Base-by-base conservation (phyloP, 805 yeast species). In the Ogataea kodamae region DNA sequence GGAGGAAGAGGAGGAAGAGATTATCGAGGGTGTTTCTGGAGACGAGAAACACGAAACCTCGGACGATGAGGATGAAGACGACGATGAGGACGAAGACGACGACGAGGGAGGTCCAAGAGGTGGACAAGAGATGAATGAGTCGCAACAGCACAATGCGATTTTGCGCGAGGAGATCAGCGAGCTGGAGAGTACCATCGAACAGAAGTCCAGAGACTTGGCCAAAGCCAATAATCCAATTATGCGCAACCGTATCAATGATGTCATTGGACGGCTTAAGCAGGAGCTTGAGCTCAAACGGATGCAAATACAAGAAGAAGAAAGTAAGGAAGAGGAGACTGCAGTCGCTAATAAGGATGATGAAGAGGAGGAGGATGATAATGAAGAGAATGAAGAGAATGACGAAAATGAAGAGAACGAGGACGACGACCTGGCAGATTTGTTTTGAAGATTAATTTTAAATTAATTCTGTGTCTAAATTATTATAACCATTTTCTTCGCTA, bases 121-220 rank as follows among this genome's bases (percentile, higher is more conserved):
- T 20, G 48, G 35, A 12, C 50, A 44, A 14, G 77, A 69, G 15
- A 76, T 70, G 30, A 69, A 66, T 37, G 79, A 62, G 59, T 67
- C 56, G 50, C 63, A 60, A 34, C 81, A 78, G 48, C 85, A 85
- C 55, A 69, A 70, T 46, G 88, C 84, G 50, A 69, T 87, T 45
- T 64, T 92, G 36, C 76, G 75, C 41, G 97, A 90, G 59, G 97
- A 89, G 57, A 79, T 92, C 37, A 62, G 69, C 5, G 98, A 92
- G 52, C 68, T 92, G 40, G 88, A 84, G 54, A 50, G 70, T 10
- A 88, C 90, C 0, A 81, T 92, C 32, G 76, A 71, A 35, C 81
- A 79, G 49, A 89, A 90, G 51, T 76, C 76, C 55, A 68, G 69
- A 28, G 88, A 84, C 49, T 73, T 86, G 30, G 75, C 70, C 13